Conservation (phyloP, 176 grass and related monocot genomes). For the Musa beccarii region DNA sequence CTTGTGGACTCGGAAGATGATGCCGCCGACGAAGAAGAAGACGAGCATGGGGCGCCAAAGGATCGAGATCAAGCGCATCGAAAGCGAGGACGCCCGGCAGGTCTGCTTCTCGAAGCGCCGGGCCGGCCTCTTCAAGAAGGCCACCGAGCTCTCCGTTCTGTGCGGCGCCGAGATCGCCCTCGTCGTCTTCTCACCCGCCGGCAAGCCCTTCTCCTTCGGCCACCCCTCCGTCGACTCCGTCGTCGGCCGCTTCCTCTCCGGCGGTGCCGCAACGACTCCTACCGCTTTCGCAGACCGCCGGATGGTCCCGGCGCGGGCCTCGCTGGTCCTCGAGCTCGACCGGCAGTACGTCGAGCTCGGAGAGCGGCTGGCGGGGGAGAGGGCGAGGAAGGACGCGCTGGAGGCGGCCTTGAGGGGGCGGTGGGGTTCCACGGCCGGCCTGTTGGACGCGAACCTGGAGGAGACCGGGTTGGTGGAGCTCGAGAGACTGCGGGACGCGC, state of each 20-base stretch:
- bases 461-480: too few species aligned
- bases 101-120: not conserved
- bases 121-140: conserved; percentile 47
- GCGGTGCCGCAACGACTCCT: not conserved
- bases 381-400: too few species aligned
- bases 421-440: too few species aligned
- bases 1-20: not conserved
- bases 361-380: too few species aligned
- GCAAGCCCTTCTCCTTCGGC: conserved; percentile 36
- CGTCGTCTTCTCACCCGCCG: conserved; percentile 53
- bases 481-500: too few species aligned
- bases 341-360: too few species aligned
- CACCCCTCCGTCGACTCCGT: conserved; percentile 36
- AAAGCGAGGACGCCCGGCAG: not conserved
- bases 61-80: not conserved
- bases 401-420: too few species aligned
- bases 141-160: conserved; percentile 40
- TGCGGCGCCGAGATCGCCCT: conserved; percentile 43
- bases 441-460: too few species aligned
- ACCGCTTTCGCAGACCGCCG: not conserved
- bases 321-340: too few species aligned
- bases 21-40: not conserved
- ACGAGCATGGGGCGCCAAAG: not conserved
- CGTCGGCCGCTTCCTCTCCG: conserved; percentile 21
- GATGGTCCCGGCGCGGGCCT: too few species aligned